Evolutionary conservation across 257 asterid genomes (phyloP).

Genomic region (Solanum phureja): DNA sequence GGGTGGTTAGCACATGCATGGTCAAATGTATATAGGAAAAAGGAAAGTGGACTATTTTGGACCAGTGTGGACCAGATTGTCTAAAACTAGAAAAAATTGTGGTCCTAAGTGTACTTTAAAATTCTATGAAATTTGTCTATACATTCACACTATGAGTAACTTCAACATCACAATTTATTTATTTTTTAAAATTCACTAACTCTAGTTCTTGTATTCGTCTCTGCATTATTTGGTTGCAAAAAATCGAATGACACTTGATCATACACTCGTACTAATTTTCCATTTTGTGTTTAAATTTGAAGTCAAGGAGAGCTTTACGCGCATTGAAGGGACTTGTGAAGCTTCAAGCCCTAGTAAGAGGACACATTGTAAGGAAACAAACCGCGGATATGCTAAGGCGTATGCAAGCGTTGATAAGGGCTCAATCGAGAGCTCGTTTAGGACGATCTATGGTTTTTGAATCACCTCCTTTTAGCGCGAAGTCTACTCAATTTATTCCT

Average conservation of each 20-base stretch:
- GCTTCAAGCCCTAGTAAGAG: constrained; percentile 56
- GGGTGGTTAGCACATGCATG: neutral
- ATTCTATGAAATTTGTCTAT: neutral
- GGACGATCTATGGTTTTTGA: constrained; percentile 17
- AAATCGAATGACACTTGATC: neutral
- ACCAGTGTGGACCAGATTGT: neutral
- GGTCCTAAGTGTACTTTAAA: neutral
- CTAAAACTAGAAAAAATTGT: neutral
- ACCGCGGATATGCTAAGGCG: constrained; percentile 7
- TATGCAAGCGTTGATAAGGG: constrained; percentile 14
- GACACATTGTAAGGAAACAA: constrained; percentile 33
- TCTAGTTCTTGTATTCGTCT: neutral
- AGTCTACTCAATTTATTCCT: constrained; percentile 32
- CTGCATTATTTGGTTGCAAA: neutral
- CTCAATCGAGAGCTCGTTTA: constrained; percentile 21
- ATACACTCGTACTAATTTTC: neutral
- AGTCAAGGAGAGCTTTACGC: constrained; percentile 52
- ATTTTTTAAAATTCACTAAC: too few species aligned
- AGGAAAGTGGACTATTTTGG: neutral
- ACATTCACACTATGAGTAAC: neutral
- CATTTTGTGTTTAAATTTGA: neutral
- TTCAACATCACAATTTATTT: neutral
- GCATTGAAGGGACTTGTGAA: constrained; percentile 49
- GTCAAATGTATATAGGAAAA: neutral
- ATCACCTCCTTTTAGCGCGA: constrained; percentile 44